A percentile compares a stretch with the other conserved stretches of the same genome.
Conservation (phyloP, 176 grass and related monocot genomes). For the Bromus sterilis region DNA sequence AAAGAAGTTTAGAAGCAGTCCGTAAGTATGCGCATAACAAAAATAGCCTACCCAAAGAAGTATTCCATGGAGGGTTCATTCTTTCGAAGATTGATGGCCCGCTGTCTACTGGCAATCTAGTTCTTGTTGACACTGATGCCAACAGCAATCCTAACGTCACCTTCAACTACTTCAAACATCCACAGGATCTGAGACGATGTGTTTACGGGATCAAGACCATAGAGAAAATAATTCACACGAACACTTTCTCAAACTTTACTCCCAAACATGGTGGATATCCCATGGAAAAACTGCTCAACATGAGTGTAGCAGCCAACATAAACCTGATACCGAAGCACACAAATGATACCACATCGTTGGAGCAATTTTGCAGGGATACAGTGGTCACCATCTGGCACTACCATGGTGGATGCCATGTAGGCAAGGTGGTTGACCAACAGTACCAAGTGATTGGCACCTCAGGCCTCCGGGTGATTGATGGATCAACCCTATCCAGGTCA, state of each 20-base stretch:
- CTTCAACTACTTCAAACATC: conserved; percentile 84
- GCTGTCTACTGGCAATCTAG: conserved; percentile 48
- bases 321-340: conserved; percentile 84
- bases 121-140: conserved; percentile 41
- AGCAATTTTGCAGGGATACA: conserved; percentile 81
- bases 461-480: conserved; percentile 56
- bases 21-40: conserved; percentile 54
- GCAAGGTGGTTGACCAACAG: conserved; percentile 57
- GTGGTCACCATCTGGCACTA: conserved; percentile 88
- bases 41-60: conserved; percentile 53
- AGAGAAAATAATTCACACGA: conserved; percentile 49
- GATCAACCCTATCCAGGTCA: conserved; percentile 47
- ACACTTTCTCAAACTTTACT: conserved; percentile 41
- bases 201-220: conserved; percentile 54
- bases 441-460: conserved; percentile 44
- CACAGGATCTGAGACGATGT: conserved; percentile 54
- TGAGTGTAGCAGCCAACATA: conserved; percentile 65
- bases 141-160: conserved; percentile 59
- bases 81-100: conserved; percentile 77
- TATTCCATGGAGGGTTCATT: conserved; percentile 79
- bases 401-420: conserved; percentile 77
- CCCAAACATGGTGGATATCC: conserved; percentile 15
- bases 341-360: conserved; percentile 56
- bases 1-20: conserved; percentile 55
- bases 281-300: conserved; percentile 60